Conservation (phyloP, 2,329 filamentous ascomycete genomes). For the Phialophora expanda region DNA sequence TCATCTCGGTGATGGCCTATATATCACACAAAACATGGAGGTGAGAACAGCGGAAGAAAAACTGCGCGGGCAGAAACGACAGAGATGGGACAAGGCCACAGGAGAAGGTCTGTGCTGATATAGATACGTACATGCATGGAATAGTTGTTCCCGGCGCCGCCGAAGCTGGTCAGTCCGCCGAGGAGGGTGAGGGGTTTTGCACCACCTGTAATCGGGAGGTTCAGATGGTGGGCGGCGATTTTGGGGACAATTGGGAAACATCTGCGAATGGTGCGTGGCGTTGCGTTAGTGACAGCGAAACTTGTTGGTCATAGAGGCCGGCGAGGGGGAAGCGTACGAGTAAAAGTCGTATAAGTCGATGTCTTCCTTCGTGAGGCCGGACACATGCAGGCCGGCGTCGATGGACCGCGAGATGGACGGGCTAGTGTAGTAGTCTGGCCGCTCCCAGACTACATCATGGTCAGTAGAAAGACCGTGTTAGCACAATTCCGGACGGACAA, state of each 20-base stretch:
- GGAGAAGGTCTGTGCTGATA: no score
- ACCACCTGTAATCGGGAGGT: constrained; percentile 54
- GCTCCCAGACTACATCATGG: constrained; percentile 61
- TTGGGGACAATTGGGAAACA: constrained; percentile 75
- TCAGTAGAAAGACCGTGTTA: neutral
- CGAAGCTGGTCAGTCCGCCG: constrained; percentile 70
- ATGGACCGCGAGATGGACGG: constrained; percentile 64
- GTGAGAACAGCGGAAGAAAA: neutral
- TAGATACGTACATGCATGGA: constrained; percentile 64
- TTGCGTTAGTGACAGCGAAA: neutral
- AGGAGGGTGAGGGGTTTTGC: constrained; percentile 64
- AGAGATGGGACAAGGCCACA: no score
- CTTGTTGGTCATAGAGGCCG: constrained; percentile 18
- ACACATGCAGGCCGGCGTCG: constrained; percentile 58
- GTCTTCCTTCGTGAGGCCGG: constrained; percentile 55
- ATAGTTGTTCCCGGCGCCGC: constrained; percentile 73
- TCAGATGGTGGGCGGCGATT: constrained; percentile 65
- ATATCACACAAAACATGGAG: neutral
- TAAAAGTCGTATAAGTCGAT: constrained; percentile 70
- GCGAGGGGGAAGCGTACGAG: constrained; percentile 48
- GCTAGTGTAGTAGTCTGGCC: constrained; percentile 63
- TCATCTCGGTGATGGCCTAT: constrained; percentile 61
- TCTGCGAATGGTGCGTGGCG: constrained; percentile 43
- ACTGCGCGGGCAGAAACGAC: no score
- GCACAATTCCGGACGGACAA: neutral